Evolutionary conservation across 176 grass and related monocot genomes (phyloP).

Genomic region (Avena eriantha): DNA sequence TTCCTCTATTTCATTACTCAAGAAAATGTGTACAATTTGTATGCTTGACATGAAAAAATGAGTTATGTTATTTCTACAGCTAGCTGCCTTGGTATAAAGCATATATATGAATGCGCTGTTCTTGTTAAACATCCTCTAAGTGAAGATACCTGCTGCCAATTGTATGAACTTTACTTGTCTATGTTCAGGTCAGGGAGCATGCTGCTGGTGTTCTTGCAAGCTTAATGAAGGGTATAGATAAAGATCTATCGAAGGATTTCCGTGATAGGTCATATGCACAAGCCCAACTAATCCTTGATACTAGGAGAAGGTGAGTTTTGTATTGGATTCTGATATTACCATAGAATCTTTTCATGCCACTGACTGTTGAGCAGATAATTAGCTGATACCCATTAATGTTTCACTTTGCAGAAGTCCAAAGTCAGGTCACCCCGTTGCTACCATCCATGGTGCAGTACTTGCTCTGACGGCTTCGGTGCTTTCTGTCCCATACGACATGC

Average conservation of each 20-base stretch:
- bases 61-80: background rate
- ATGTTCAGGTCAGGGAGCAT: conserved; percentile 87
- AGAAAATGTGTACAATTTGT: background rate
- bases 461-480: conserved; percentile 90
- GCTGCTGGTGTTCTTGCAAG: conserved; percentile 94
- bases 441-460: conserved; percentile 87
- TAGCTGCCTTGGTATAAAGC: conserved; percentile 15
- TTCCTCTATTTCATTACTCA: background rate
- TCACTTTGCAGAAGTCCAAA: conserved; percentile 56
- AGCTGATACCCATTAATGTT: conserved; percentile 20
- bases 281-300: conserved; percentile 62
- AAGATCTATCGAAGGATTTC: conserved; percentile 75
- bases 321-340: conserved; percentile 6
- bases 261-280: conserved; percentile 75
- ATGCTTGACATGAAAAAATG: conserved; percentile 5
- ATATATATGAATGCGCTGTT: conserved; percentile 8
- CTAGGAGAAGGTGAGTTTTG: conserved; percentile 58
- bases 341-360: background rate
- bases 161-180: conserved; percentile 24
- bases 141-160: background rate
- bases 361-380: background rate
- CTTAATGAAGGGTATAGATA: conserved; percentile 92
- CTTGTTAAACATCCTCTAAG: conserved; percentile 11
- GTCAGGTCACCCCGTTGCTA: conserved; percentile 61
- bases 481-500: conserved; percentile 98